Conservation (phyloP, 2,329 filamentous ascomycete species). For the Diplocarpon rosae region DNA sequence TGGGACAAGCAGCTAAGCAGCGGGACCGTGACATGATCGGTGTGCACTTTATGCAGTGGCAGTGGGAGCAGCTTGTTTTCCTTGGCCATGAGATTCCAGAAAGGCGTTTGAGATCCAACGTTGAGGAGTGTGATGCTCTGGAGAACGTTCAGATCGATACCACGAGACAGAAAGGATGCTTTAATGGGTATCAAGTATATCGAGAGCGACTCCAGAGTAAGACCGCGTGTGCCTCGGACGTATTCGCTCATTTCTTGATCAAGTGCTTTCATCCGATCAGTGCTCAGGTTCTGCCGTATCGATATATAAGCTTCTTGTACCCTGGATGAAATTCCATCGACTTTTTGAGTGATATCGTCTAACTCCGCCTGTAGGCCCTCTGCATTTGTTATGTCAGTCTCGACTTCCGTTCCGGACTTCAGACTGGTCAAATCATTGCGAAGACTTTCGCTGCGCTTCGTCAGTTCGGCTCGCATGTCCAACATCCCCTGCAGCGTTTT, state of each 20-base stretch:
- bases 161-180: conserved; percentile 42
- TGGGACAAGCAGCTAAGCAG: conserved; percentile 45
- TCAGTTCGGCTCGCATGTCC: too few species aligned
- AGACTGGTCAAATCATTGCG: too few species aligned
- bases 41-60: conserved; percentile 46
- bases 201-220: conserved; percentile 42
- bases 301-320: too few species aligned
- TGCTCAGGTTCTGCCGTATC: too few species aligned
- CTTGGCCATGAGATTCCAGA: conserved; percentile 47
- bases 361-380: too few species aligned
- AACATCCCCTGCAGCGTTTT: too few species aligned
- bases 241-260: conserved; percentile 35
- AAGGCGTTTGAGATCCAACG: conserved; percentile 47
- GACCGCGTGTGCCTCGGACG: conserved; percentile 44
- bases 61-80: conserved; percentile 42
- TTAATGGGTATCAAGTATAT: conserved; percentile 51
- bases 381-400: too few species aligned
- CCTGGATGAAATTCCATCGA: too few species aligned
- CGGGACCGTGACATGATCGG: conserved; percentile 46
- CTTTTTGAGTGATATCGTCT: too few species aligned
- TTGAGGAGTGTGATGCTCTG: conserved; percentile 49
- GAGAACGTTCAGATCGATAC: conserved; percentile 46
- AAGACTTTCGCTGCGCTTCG: too few species aligned
- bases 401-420: too few species aligned
- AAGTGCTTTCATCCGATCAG: too few species aligned